Evolutionary conservation across 148 eudicot species (phyloP).

Genomic region (Rhododendron griersonianum): DNA sequence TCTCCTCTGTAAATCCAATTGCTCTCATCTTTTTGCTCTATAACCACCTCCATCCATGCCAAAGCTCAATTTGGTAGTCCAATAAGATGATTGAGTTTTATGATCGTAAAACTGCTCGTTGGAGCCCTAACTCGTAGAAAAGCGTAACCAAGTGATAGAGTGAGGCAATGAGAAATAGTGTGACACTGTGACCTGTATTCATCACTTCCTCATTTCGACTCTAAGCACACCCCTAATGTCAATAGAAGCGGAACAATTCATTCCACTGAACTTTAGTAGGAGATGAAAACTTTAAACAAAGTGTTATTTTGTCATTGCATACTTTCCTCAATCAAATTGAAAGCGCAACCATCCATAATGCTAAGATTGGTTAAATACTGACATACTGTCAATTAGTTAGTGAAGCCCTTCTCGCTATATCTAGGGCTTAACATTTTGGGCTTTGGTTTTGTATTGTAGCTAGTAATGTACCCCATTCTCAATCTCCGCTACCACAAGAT

Average conservation of each 20-base stretch:
- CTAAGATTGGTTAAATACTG: neutral
- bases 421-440: conserved; percentile 20
- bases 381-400: neutral
- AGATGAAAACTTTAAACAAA: neutral
- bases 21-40: too few relatives aligned
- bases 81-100: too few relatives aligned
- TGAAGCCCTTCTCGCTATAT: neutral
- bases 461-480: conserved; percentile 83
- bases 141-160: too few relatives aligned
- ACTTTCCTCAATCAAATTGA: neutral
- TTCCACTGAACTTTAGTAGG: neutral
- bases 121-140: too few relatives aligned
- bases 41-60: too few relatives aligned
- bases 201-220: neutral
- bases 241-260: neutral
- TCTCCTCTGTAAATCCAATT: too few relatives aligned
- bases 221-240: neutral
- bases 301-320: neutral
- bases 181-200: too few relatives aligned
- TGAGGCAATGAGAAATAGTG: too few relatives aligned
- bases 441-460: conserved; percentile 44
- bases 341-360: too few relatives aligned
- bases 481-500: conserved; percentile 77
- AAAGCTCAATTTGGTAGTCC: too few relatives aligned
- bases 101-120: too few relatives aligned